These are phyloP conservation scores for Botrytis deweyae DNA, from an alignment of 2,329 filamentous ascomycete genomes.

Conservation along the genomic window DNA sequence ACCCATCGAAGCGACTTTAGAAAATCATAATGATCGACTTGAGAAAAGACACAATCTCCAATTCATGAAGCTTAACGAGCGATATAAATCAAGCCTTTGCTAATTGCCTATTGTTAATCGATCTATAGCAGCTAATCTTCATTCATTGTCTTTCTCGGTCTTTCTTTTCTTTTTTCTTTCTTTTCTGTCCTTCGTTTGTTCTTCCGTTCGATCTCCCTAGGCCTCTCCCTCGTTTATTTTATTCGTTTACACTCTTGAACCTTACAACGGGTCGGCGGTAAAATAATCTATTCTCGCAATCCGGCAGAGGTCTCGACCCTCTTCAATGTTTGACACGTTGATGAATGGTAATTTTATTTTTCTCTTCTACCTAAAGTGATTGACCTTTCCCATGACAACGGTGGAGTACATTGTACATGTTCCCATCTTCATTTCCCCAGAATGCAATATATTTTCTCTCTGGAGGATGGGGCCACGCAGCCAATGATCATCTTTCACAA, in stretches of 20 bases:
- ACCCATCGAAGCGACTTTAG: no score
- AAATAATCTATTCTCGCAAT: neutral
- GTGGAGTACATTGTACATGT: neutral
- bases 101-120: neutral
- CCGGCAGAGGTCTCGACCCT: conserved; percentile 11
- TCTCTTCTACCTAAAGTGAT: neutral
- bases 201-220: neutral
- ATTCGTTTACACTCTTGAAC: neutral
- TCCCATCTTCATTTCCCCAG: conserved; percentile 7
- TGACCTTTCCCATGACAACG: neutral
- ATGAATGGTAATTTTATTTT: conserved; percentile 6
- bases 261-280: neutral
- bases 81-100: neutral
- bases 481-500: neutral
- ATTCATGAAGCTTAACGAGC: neutral
- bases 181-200: neutral
- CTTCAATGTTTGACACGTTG: conserved; percentile 3
- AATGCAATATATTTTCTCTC: neutral
- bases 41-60: neutral
- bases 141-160: neutral
- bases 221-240: neutral
- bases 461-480: neutral
- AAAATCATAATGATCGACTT: neutral
- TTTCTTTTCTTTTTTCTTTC: neutral
- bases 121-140: neutral